Conservation (phyloP, 2,329 filamentous ascomycete genomes). For the Boeremia lycopersici region DNA sequence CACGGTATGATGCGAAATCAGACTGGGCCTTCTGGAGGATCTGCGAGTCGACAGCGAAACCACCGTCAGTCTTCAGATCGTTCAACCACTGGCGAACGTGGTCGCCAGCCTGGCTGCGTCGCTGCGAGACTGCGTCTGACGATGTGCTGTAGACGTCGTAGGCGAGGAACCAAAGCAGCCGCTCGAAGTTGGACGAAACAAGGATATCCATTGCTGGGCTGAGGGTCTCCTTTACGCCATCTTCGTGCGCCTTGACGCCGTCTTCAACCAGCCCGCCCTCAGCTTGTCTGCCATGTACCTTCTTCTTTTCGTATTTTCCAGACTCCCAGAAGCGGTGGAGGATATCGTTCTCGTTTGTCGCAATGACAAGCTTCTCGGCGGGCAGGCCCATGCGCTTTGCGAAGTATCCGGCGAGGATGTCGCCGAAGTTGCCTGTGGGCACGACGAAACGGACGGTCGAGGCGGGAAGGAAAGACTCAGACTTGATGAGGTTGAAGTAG, state of each 20-base stretch:
- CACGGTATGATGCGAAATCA: constrained; percentile 80
- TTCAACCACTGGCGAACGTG: constrained; percentile 80
- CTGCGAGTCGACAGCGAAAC: constrained; percentile 78
- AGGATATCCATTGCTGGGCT: constrained; percentile 98
- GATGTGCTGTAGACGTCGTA: constrained; percentile 57
- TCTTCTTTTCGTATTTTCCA: constrained; percentile 86
- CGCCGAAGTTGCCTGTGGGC: constrained; percentile 95
- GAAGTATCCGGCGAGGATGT: constrained; percentile 93
- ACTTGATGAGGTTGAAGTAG: constrained; percentile 79
- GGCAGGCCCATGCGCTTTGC: constrained; percentile 89
- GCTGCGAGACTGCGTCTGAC: constrained; percentile 49
- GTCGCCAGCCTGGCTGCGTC: constrained; percentile 65
- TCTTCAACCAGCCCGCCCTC: constrained; percentile 62
- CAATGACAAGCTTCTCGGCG: constrained; percentile 84
- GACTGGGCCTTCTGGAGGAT: constrained; percentile 73
- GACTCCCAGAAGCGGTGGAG: constrained; percentile 93
- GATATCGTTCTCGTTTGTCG: constrained; percentile 98
- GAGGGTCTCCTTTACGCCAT: constrained; percentile 86
- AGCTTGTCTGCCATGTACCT: constrained; percentile 62
- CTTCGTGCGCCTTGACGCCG: constrained; percentile 66
- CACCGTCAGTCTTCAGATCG: constrained; percentile 78
- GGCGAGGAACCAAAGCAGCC: constrained; percentile 90
- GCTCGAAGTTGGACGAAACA: constrained; percentile 95
- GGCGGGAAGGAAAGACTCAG: constrained; percentile 62
- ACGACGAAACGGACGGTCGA: constrained; percentile 82